These are phyloP conservation scores for Candida loeiensis DNA, from an alignment of 805 yeast species.

Conservation along the genomic window DNA sequence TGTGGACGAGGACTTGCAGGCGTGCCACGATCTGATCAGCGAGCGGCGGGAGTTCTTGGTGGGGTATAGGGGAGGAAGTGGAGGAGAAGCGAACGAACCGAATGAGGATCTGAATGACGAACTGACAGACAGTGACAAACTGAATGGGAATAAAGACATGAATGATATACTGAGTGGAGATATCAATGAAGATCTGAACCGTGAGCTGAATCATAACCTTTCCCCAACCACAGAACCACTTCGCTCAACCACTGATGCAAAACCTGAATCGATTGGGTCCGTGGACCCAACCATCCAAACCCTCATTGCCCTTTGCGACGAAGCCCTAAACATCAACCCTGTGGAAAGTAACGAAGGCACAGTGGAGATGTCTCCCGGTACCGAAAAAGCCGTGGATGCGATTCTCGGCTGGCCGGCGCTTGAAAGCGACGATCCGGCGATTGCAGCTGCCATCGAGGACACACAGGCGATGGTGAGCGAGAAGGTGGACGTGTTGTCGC, in stretches of 20 bases:
- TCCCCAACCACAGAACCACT: background rate
- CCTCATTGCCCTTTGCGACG: constrained; percentile 65
- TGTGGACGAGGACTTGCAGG: constrained; percentile 71
- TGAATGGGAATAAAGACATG: too few relatives aligned
- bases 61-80: background rate
- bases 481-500: constrained; percentile 65
- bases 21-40: constrained; percentile 67
- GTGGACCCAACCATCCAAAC: constrained; percentile 33
- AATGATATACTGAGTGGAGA: too few relatives aligned
- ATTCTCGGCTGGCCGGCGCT: constrained; percentile 46
- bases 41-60: constrained; percentile 55
- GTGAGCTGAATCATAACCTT: too few relatives aligned
- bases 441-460: constrained; percentile 59
- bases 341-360: constrained; percentile 35
- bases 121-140: too few relatives aligned
- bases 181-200: background rate
- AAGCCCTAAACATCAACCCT: constrained; percentile 68
- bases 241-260: too few relatives aligned
- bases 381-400: constrained; percentile 51
- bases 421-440: constrained; percentile 60
- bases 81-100: background rate
- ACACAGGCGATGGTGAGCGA: constrained; percentile 57
- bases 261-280: too few relatives aligned
- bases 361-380: constrained; percentile 52
- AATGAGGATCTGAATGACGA: too few relatives aligned